A percentile compares a stretch with the other conserved stretches of the same genome.
phyloP scores from a whole-genome alignment of 192 early-diverging fungal species.

The Helicostylum pulchrum region DNA sequence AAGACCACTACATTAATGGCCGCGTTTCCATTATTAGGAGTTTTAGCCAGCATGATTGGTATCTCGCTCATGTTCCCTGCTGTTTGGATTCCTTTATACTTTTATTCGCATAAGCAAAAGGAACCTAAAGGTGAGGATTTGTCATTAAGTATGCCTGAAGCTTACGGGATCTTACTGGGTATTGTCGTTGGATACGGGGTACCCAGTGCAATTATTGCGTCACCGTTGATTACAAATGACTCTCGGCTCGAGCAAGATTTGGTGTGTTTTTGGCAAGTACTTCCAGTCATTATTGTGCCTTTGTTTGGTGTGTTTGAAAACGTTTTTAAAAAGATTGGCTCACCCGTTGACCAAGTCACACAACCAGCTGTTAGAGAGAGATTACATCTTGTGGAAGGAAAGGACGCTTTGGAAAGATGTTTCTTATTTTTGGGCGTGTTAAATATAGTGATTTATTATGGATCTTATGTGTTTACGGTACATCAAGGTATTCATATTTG shows the following conservation, averaged over 20 bases:
- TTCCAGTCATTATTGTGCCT: constrained; percentile 1
- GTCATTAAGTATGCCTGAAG: background rate
- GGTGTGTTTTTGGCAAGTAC: background rate
- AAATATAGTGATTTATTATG: constrained; percentile 17
- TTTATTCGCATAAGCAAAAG: background rate
- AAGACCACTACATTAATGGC: background rate
- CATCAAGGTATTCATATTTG: constrained; percentile 1
- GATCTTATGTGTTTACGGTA: background rate
- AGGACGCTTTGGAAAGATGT: constrained; percentile 2
- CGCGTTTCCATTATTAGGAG: background rate
- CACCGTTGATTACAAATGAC: background rate
- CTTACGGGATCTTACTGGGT: constrained; percentile 1
- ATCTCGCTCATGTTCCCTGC: background rate
- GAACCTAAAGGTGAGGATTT: background rate
- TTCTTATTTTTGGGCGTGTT: constrained; percentile 18
- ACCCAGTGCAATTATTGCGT: background rate
- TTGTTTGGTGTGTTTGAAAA: background rate
- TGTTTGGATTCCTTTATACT: constrained; percentile 12
- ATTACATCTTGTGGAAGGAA: constrained; percentile 6
- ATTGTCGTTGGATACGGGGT: constrained; percentile 1
- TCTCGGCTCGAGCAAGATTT: background rate
- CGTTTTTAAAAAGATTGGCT: background rate
- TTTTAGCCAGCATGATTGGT: constrained; percentile 5
- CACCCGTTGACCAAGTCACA: background rate
- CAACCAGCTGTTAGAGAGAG: background rate